Conservation (phyloP, 139 green algal species). For the Dunaliella sp. region DNA sequence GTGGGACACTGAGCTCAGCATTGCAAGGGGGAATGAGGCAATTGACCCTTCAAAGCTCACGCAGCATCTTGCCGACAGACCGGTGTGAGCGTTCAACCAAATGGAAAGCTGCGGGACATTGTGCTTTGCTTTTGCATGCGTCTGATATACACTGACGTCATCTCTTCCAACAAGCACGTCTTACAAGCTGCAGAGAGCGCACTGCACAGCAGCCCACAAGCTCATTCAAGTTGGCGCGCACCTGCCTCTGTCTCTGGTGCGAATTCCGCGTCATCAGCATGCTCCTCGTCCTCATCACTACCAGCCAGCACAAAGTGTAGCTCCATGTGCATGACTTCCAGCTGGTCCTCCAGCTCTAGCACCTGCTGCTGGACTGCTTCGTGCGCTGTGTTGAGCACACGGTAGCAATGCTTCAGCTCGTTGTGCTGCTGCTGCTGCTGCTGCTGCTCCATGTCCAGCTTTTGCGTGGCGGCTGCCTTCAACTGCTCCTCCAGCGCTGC, state of each 20-base stretch:
- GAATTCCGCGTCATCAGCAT: background rate
- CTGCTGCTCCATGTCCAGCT: background rate
- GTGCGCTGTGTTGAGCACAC: background rate
- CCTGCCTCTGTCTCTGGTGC: background rate
- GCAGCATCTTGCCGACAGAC: too few relatives aligned
- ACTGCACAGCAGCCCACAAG: too few relatives aligned
- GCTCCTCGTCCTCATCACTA: background rate
- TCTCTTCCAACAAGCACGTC: too few relatives aligned
- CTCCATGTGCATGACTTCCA: background rate
- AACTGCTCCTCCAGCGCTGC: background rate
- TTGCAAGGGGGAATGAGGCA: too few relatives aligned
- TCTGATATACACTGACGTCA: too few relatives aligned
- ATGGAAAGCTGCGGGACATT: too few relatives aligned
- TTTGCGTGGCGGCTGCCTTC: background rate
- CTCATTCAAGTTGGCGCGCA: too few relatives aligned
- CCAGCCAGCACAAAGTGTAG: background rate
- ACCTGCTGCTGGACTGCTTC: background rate
- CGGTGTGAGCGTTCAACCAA: too few relatives aligned
- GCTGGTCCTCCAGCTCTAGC: constrained; percentile 7
- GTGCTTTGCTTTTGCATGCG: too few relatives aligned
- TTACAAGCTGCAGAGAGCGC: too few relatives aligned
- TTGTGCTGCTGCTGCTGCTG: background rate
- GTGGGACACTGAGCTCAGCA: too few relatives aligned
- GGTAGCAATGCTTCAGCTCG: background rate
- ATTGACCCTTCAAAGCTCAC: too few relatives aligned